Evolutionary conservation across 2,329 filamentous ascomycete genomes (phyloP).

Genomic region (Aspergillus vadensis): DNA sequence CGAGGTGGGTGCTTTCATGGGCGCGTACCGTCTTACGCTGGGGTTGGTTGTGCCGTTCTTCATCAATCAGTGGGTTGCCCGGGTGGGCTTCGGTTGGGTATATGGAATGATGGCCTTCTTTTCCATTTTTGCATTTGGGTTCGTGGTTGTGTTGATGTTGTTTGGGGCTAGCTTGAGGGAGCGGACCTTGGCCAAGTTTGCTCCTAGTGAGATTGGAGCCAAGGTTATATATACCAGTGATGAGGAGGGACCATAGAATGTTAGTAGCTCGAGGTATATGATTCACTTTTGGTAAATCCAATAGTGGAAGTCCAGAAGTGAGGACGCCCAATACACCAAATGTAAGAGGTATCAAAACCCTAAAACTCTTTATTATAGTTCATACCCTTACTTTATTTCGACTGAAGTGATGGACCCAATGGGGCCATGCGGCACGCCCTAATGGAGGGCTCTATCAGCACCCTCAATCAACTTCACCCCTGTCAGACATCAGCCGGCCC

Average conservation of each 20-base stretch:
- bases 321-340: too few species aligned
- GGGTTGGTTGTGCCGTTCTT: slow-evolving; percentile 1
- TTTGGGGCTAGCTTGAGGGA: not conserved
- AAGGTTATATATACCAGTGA: not conserved
- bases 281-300: too few species aligned
- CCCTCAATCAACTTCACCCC: too few species aligned
- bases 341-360: too few species aligned
- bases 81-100: not conserved
- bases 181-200: not conserved
- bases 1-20: not conserved
- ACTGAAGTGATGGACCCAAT: too few species aligned
- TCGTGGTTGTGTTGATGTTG: not conserved
- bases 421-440: too few species aligned
- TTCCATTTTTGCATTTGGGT: not conserved
- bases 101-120: slow-evolving; percentile 7
- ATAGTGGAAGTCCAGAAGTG: too few species aligned
- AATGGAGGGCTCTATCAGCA: too few species aligned
- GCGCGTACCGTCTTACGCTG: not conserved
- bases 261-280: too few species aligned
- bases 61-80: not conserved
- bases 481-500: too few species aligned
- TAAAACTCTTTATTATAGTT: too few species aligned
- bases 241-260: not conserved
- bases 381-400: too few species aligned
- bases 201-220: not conserved